Percentiles rank a stretch among this genome's conserved stretches.
phyloP scores from a whole-genome alignment of 2,329 filamentous ascomycete species.

The Arachnopeziza araneosa region DNA sequence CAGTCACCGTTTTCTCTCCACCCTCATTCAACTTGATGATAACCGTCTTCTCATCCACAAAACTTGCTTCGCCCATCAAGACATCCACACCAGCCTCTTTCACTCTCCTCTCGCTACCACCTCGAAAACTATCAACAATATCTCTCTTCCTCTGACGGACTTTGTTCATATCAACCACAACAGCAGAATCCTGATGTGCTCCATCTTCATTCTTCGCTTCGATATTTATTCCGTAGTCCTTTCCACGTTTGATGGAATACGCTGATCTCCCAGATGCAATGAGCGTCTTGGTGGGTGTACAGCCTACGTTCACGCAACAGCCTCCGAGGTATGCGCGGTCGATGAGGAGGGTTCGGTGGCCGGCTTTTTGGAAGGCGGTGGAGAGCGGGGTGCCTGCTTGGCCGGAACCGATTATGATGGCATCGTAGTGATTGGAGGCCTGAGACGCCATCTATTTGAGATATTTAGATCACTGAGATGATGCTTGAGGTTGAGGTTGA shows the following conservation, averaged over 20 bases:
- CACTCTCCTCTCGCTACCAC: constrained; percentile 41
- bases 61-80: constrained; percentile 40
- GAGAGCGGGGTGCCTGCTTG: constrained; percentile 47
- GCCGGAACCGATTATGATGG: constrained; percentile 47
- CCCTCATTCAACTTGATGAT: constrained; percentile 31
- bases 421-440: constrained; percentile 28
- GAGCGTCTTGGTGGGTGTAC: constrained; percentile 53
- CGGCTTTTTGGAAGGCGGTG: constrained; percentile 39
- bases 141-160: constrained; percentile 47
- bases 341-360: constrained; percentile 40
- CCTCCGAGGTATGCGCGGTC: constrained; percentile 46
- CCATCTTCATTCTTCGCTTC: constrained; percentile 31
- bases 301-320: constrained; percentile 50
- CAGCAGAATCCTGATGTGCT: constrained; percentile 14
- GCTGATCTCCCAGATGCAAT: constrained; percentile 47
- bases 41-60: constrained; percentile 37
- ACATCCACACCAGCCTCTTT: constrained; percentile 38
- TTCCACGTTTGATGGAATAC: constrained; percentile 37
- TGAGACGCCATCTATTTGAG: not conserved
- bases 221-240: constrained; percentile 41
- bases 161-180: constrained; percentile 42
- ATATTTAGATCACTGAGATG: not conserved
- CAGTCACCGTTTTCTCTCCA: constrained; percentile 32
- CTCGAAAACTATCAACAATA: constrained; percentile 45
- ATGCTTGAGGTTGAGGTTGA: not conserved